Base-by-base conservation (phyloP, 257 asterid species). In the Nicotiana attenuata region DNA sequence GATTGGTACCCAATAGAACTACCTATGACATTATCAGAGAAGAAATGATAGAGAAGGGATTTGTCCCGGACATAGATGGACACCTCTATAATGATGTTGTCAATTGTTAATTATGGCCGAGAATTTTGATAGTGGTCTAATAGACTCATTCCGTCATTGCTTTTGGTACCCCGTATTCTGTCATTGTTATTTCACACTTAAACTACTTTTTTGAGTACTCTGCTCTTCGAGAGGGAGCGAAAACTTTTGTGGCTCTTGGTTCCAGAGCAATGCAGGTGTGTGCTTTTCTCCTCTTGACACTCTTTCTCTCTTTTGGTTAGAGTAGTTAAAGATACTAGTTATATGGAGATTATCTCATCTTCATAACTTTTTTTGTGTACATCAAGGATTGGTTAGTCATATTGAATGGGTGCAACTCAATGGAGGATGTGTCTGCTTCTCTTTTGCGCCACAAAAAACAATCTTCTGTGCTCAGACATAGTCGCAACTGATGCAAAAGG, bases 21-120 rank as follows among this genome's bases (percentile, higher is more conserved):
- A 92, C 99, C 7, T 96, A 94, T 82, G 97, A 93, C 80, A 85
- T 91, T 80, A 90, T 95, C 79, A 89, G 88, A 80, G 92, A 90
- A 86, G 92, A 88, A 82, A 96, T 93, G 96, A 87, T 90, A 92
- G 99, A 94, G 76, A 94, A 91, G 83, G 98, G 98, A 57, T 96
- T 90, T 80, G 87, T 88, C 77, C 97, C 99, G 0, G 94, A 94
- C 77, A 92, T 94, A 80, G 97, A 96, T 73, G 97, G 96, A 47
- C 98, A 92, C 87, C 89, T 94, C 68, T 90, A 88, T 84, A 89
- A 89, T 38, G 87, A 84, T 75, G 28, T n/a, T 50, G 63, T 50
- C 63, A 75, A 26, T 50, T 75, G 63, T 75, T 75, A 75, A 75
- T 15, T 50, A 75, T 47, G 79, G 17, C 16, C 45, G 80, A 50